These are phyloP conservation scores for Boletus pseudo-olivaceus DNA, from an alignment of 768 basidiomycete species.

Conservation along the genomic window DNA sequence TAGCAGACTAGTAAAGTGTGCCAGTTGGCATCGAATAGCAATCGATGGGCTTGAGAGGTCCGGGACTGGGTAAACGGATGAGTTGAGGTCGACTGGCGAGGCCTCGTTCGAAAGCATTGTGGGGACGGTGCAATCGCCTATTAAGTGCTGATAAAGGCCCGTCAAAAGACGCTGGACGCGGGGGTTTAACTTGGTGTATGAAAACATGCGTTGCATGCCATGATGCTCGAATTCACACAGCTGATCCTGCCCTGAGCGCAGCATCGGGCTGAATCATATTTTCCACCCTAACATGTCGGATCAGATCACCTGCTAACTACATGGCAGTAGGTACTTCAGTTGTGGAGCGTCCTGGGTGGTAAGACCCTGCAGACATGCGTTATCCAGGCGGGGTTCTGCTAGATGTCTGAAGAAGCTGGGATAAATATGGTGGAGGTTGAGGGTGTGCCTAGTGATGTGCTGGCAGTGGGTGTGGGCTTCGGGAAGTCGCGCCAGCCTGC, in stretches of 20 bases:
- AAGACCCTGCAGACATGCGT: slow-evolving; percentile 17
- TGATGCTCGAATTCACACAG: background rate
- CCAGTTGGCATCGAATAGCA: background rate
- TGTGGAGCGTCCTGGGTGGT: background rate
- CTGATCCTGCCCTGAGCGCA: background rate
- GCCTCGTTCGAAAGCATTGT: slow-evolving; percentile 1
- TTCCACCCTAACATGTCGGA: background rate
- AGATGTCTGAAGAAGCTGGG: background rate
- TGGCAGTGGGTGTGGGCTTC: background rate
- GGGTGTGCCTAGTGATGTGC: slow-evolving; percentile 4
- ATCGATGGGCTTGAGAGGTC: background rate
- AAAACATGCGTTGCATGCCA: slow-evolving; percentile 11
- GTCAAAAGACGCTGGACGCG: background rate
- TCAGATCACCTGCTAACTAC: slow-evolving; percentile 2
- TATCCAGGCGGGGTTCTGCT: slow-evolving; percentile 3
- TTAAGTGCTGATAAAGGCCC: slow-evolving; percentile 4
- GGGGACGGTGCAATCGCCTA: background rate
- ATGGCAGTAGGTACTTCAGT: background rate
- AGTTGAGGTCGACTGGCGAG: background rate
- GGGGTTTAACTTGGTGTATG: slow-evolving; percentile 1
- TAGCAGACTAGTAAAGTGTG: background rate
- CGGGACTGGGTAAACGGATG: background rate
- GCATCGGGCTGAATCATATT: background rate
- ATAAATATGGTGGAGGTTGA: background rate
- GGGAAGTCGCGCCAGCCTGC: background rate